These are phyloP conservation scores for Naganishia vishniacii DNA, from an alignment of 768 basidiomycete genomes.

Conservation along the genomic window DNA sequence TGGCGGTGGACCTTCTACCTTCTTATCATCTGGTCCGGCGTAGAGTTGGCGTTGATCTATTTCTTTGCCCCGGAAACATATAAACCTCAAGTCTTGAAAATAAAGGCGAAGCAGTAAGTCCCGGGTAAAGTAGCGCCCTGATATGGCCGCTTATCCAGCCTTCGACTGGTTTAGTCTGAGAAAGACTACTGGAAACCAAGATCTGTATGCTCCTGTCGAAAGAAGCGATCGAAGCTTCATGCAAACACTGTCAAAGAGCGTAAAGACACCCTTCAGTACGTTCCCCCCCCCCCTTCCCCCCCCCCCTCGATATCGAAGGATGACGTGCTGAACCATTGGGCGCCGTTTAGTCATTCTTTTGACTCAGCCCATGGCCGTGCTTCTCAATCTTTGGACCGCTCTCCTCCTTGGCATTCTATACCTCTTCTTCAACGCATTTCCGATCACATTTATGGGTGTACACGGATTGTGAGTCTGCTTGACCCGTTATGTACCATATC, in stretches of 20 bases:
- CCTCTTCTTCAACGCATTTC: constrained; percentile 58
- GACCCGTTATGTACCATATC: too few relatives aligned
- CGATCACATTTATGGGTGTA: constrained; percentile 54
- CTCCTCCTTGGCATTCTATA: constrained; percentile 53
- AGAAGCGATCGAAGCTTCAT: constrained; percentile 52
- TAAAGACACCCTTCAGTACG: constrained; percentile 68
- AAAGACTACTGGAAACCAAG: constrained; percentile 55
- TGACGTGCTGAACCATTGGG: neutral
- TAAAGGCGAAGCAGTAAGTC: constrained; percentile 57
- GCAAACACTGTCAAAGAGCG: constrained; percentile 57
- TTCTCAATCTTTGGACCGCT: constrained; percentile 64
- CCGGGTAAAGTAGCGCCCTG: neutral
- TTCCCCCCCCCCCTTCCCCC: constrained; percentile 2
- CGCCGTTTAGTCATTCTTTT: constrained; percentile 51
- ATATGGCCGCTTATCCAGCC: too few relatives aligned
- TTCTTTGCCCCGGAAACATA: constrained; percentile 70
- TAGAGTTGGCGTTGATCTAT: constrained; percentile 55
- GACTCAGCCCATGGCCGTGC: constrained; percentile 69
- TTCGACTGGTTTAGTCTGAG: constrained; percentile 60
- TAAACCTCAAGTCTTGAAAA: constrained; percentile 57
- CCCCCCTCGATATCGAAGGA: neutral
- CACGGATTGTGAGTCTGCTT: constrained; percentile 54
- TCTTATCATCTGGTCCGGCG: constrained; percentile 64
- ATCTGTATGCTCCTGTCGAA: constrained; percentile 62
- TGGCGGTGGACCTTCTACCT: constrained; percentile 70